These are phyloP conservation scores for Antonospora locustae DNA, from an alignment of 371 early-diverging fungal species.

Conservation along the genomic window DNA sequence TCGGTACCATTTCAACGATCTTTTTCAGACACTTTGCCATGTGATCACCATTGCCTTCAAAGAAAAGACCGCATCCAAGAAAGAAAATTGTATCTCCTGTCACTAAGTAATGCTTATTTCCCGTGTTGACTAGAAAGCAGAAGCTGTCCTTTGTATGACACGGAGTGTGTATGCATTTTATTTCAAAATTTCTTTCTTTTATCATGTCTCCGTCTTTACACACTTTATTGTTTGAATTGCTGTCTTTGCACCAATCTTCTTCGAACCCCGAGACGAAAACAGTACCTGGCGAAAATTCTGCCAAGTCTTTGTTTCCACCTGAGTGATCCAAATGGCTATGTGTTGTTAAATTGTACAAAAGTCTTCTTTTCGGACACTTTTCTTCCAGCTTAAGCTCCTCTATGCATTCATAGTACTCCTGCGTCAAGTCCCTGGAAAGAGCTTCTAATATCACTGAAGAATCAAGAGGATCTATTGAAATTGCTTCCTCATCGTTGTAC, in stretches of 20 bases:
- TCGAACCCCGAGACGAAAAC: constrained; percentile 20
- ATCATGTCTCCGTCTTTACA: constrained; percentile 16
- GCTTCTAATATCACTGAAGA: constrained; percentile 19
- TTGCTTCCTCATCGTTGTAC: constrained; percentile 23
- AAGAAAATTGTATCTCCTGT: constrained; percentile 53
- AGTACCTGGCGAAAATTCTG: constrained; percentile 20
- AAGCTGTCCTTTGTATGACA: constrained; percentile 51
- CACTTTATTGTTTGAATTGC: constrained; percentile 5
- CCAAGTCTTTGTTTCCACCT: constrained; percentile 33
- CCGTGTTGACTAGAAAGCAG: constrained; percentile 20
- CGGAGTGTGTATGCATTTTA: constrained; percentile 40
- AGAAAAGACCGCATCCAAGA: constrained; percentile 52
- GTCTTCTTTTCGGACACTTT: constrained; percentile 5
- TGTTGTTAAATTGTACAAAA: constrained; percentile 45
- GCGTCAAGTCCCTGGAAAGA: constrained; percentile 6
- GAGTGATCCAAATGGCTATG: constrained; percentile 52
- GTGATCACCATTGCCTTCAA: constrained; percentile 47
- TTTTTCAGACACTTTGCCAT: constrained; percentile 34
- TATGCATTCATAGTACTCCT: constrained; percentile 13
- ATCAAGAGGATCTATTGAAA: constrained; percentile 30
- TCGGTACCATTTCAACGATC: constrained; percentile 9
- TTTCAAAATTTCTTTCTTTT: constrained; percentile 4
- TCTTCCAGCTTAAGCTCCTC: constrained; percentile 10
- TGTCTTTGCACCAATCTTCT: neutral
- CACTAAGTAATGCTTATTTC: constrained; percentile 19